phyloP scores from a whole-genome alignment of 1,284 basidiomycete genomes.

The Blastosporella zonata region DNA sequence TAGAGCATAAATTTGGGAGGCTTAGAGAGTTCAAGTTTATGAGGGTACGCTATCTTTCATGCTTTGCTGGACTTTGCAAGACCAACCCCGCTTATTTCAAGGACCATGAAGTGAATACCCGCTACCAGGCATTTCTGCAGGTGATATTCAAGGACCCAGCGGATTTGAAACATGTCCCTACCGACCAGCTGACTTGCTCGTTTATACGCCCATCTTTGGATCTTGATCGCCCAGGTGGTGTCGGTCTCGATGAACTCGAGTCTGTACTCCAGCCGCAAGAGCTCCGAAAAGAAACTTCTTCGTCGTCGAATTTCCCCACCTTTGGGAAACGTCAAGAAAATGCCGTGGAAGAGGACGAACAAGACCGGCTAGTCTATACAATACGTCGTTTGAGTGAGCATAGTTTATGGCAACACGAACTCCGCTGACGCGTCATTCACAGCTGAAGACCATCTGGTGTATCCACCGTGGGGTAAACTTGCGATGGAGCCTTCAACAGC shows the following conservation, averaged over 20 bases:
- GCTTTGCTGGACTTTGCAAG: neutral
- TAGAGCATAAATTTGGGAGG: constrained; percentile 56
- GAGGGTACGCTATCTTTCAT: constrained; percentile 37
- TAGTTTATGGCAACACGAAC: neutral
- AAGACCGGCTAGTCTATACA: constrained; percentile 16
- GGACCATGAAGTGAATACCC: constrained; percentile 44
- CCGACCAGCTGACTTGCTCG: constrained; percentile 20
- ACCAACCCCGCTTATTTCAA: constrained; percentile 22
- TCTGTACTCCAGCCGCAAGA: constrained; percentile 20
- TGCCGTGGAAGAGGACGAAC: constrained; percentile 3
- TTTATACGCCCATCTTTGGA: constrained; percentile 23
- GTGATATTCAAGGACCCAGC: constrained; percentile 42
- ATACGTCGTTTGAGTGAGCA: constrained; percentile 26
- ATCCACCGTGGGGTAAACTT: neutral
- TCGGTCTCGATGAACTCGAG: constrained; percentile 34
- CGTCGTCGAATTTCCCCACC: constrained; percentile 3
- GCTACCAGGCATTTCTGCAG: constrained; percentile 40
- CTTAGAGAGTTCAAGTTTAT: constrained; percentile 45
- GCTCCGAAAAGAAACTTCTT: neutral
- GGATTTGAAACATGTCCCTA: constrained; percentile 35
- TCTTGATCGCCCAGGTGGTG: constrained; percentile 26
- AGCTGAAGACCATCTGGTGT: neutral
- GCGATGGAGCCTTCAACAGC: neutral
- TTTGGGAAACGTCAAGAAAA: constrained; percentile 16
- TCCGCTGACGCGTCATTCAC: neutral